Evolutionary conservation across 495 filamentous ascomycete genomes (phyloP).

Genomic region (Lichina pygmaea): DNA sequence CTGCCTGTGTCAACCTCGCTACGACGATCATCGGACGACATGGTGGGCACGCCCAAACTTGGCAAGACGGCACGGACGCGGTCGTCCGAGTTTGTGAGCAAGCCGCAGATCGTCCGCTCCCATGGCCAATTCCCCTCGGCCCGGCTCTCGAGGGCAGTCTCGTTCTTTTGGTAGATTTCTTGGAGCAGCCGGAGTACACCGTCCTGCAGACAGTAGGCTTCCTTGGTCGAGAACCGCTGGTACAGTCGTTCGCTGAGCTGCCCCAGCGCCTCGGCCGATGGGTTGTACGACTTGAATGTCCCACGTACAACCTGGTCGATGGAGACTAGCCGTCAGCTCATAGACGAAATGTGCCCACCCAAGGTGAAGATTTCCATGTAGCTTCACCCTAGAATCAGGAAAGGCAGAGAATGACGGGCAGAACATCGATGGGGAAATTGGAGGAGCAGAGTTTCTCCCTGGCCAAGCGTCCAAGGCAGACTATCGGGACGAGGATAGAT

Average conservation of each 20-base stretch:
- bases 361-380: too few species aligned
- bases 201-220: slow-evolving; percentile 32
- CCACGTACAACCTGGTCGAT: slow-evolving; percentile 14
- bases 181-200: slow-evolving; percentile 27
- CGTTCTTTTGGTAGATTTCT: slow-evolving; percentile 11
- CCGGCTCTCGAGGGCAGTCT: background rate
- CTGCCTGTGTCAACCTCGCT: slow-evolving; percentile 1
- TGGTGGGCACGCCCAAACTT: slow-evolving; percentile 31
- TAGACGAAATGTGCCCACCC: too few species aligned
- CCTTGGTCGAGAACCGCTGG: slow-evolving; percentile 27
- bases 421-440: too few species aligned
- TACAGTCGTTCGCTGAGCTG: slow-evolving; percentile 26
- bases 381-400: too few species aligned
- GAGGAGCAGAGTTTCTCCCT: too few species aligned
- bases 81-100: slow-evolving; percentile 59
- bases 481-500: too few species aligned
- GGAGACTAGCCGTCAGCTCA: background rate
- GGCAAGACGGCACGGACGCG: slow-evolving; percentile 32
- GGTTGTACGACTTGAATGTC: slow-evolving; percentile 15
- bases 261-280: slow-evolving; percentile 13
- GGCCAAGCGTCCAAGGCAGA: too few species aligned
- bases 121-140: slow-evolving; percentile 9
- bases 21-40: slow-evolving; percentile 6
- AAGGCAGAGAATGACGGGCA: too few species aligned
- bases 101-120: slow-evolving; percentile 24